Evolutionary conservation across 106 monocot species (phyloP), one percentile per base, ranked within the genome.

Genomic region (Dactylorhiza incarnata): DNA sequence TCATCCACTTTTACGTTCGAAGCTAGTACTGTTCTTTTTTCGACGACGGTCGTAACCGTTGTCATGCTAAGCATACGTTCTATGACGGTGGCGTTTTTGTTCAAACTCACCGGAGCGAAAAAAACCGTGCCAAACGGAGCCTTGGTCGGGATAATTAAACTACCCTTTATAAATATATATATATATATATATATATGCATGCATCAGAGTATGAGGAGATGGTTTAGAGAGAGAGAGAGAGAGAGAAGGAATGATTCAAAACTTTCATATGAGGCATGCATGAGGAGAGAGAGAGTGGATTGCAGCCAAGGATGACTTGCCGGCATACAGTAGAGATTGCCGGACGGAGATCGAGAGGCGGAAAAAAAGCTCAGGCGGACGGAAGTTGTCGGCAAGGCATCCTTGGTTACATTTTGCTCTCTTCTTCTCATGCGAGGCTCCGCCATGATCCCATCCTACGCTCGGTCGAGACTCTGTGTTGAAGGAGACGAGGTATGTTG

Each of bases 271-370:
- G 69, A 46, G 80, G 71, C 80, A 48, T 73, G 61, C 76, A 62
- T 76, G 76, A 75, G 48, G 45, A 70, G 75, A 29, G 26, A 84
- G 84, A 84, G 75, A 66, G 68, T 7, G 11, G 26, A 54, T 69
- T 77, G 84, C 84, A 84, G 84, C 84, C 84, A 84, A 84, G 84
- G 84, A 84, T 84, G 84, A 84, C 84, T 84, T 84, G 84, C 84
- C 84, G 84, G 77, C 48, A 72, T 71, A 22, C 49, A 6, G 25
- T 37, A 37, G 3, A 37, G 37, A 37, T 37, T 37, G 37, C 37
- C 37, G 37, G 37, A 2, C 37, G 37, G 37, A 37, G 3, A 20
- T 48, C 11, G 8, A 16, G 49, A 11, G 20, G 61, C 24, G 9
- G 25, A 51, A 37, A 11, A 1, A 11, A 29, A 17, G 5, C 46